Percentiles rank a stretch among this genome's conserved stretches.
These are phyloP conservation scores for Tinospora cordifolia DNA, from an alignment of 164 flowering plant species.

Conservation along the genomic window DNA sequence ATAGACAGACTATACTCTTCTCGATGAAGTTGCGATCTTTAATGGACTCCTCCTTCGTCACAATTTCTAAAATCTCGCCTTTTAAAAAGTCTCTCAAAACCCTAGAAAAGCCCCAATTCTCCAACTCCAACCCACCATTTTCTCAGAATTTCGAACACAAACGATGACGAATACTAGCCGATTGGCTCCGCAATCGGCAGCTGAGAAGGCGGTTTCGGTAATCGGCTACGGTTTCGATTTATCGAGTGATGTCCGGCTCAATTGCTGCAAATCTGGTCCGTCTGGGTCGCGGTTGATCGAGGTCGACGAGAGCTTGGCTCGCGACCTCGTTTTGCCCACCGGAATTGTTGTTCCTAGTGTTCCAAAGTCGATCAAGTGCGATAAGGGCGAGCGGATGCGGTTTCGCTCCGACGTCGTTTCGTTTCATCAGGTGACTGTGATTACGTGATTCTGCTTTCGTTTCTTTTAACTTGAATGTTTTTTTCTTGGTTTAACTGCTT, in stretches of 20 bases:
- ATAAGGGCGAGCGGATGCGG: constrained; percentile 81
- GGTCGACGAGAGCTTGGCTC: constrained; percentile 29
- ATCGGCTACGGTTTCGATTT: constrained; percentile 77
- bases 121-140: background rate
- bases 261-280: constrained; percentile 53
- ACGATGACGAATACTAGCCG: background rate
- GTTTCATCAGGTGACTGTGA: constrained; percentile 58
- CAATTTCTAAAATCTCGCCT: background rate
- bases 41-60: background rate
- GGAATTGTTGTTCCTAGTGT: constrained; percentile 58
- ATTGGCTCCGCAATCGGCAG: constrained; percentile 48
- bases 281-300: constrained; percentile 49
- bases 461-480: background rate
- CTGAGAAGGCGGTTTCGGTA: constrained; percentile 65
- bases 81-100: background rate
- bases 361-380: constrained; percentile 52
- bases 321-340: constrained; percentile 60
- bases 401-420: constrained; percentile 74
- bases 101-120: constrained; percentile 2
- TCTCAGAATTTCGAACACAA: background rate
- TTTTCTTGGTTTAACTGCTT: background rate
- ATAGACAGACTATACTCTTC: too few species aligned
- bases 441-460: background rate
- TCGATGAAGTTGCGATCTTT: background rate
- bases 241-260: constrained; percentile 41